phyloP scores from a whole-genome alignment of 495 filamentous ascomycete species.

The Xylaria curta region DNA sequence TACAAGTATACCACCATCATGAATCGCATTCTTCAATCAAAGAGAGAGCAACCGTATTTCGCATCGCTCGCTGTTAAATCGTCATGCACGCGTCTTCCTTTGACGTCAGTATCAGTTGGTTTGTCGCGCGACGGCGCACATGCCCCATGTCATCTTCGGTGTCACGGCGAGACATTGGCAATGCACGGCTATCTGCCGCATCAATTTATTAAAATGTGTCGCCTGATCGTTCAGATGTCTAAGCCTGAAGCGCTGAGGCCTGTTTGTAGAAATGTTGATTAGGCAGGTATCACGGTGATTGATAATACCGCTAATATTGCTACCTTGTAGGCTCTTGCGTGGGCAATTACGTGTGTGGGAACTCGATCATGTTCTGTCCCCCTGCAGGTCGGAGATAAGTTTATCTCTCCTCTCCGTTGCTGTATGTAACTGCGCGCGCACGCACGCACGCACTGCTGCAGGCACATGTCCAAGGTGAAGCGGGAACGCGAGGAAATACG shows the following conservation, averaged over 20 bases:
- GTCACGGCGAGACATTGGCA: background rate
- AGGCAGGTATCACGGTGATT: background rate
- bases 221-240: background rate
- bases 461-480: constrained; percentile 3
- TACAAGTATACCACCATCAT: background rate
- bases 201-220: background rate
- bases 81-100: background rate
- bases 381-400: constrained; percentile 17
- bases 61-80: background rate
- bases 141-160: constrained; percentile 3
- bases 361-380: background rate
- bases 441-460: background rate
- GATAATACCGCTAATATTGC: background rate
- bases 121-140: background rate
- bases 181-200: background rate
- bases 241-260: background rate
- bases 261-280: constrained; percentile 3
- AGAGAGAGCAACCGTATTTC: background rate
- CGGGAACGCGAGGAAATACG: background rate
- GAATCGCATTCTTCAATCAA: background rate
- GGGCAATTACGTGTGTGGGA: constrained; percentile 19
- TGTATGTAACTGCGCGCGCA: too few relatives aligned
- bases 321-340: constrained; percentile 14
- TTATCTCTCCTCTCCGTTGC: background rate
- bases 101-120: background rate